Percentiles rank a stretch among this genome's conserved stretches.
Conservation (phyloP, 192 early-diverging fungal species). For the Coemansia sp. region DNA sequence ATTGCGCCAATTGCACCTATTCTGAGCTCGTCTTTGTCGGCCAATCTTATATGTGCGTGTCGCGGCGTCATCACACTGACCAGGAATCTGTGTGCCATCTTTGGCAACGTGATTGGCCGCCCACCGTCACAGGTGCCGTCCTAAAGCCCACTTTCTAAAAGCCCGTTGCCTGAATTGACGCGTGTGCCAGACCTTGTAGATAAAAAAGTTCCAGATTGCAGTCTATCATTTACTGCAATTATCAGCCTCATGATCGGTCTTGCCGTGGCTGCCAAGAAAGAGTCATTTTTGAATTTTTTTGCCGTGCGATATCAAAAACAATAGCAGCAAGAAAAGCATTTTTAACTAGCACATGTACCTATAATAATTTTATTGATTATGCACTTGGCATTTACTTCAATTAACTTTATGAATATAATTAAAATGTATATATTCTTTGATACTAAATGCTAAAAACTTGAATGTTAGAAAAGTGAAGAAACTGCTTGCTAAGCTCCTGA, state of each 20-base stretch:
- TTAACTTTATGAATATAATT: too few relatives aligned
- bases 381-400: too few relatives aligned
- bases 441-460: too few relatives aligned
- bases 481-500: too few relatives aligned
- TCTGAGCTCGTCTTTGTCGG: too few relatives aligned
- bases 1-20: too few relatives aligned
- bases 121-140: not conserved
- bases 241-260: conserved; percentile 27
- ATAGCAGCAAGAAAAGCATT: conserved; percentile 16
- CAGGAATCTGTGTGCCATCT: conserved; percentile 36
- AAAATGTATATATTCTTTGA: too few relatives aligned
- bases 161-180: not conserved
- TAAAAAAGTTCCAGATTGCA: conserved; percentile 11
- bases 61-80: conserved; percentile 26
- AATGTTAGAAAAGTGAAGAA: too few relatives aligned
- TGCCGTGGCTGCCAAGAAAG: conserved; percentile 27
- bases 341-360: conserved; percentile 16
- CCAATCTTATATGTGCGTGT: not conserved
- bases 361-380: too few relatives aligned
- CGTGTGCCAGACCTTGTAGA: not conserved
- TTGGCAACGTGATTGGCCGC: conserved; percentile 11
- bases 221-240: conserved; percentile 32
- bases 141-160: not conserved
- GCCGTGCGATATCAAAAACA: not conserved
- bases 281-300: conserved; percentile 29